phyloP scores from a whole-genome alignment of 176 grass and related monocot genomes.

The Pontederia crassipes region DNA sequence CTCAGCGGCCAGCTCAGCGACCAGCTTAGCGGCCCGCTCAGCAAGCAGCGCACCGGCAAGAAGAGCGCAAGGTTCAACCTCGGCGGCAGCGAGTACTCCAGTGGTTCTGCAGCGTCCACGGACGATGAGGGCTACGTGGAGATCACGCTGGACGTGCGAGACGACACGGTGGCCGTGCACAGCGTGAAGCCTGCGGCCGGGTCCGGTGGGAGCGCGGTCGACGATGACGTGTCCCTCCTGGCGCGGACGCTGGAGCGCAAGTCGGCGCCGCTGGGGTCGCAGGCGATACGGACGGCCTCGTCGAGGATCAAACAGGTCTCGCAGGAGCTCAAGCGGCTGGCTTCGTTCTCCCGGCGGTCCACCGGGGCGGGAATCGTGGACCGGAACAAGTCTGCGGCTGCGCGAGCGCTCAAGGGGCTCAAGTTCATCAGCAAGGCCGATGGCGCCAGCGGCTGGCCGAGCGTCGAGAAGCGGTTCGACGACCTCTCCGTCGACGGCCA shows the following conservation, averaged over 20 bases:
- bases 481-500: conserved; percentile 26
- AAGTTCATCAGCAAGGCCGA: conserved; percentile 38
- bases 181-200: conserved; percentile 51
- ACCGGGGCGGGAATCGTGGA: conserved; percentile 7
- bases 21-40: conserved; percentile 33
- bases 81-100: background rate
- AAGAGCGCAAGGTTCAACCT: conserved; percentile 75
- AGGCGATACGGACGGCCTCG: conserved; percentile 15
- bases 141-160: conserved; percentile 93
- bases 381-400: conserved; percentile 14
- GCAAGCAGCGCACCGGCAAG: conserved; percentile 29
- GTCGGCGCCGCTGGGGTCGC: conserved; percentile 23
- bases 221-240: conserved; percentile 1
- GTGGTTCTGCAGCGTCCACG: too few relatives aligned
- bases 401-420: conserved; percentile 32
- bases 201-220: conserved; percentile 3
- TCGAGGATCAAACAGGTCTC: conserved; percentile 33
- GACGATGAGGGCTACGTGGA: conserved; percentile 71
- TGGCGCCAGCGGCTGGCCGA: conserved; percentile 19
- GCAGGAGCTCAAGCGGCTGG: conserved; percentile 27
- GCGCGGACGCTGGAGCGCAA: conserved; percentile 61
- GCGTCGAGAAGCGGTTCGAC: conserved; percentile 29
- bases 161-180: conserved; percentile 89
- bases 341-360: conserved; percentile 1
- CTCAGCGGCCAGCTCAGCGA: conserved; percentile 49